Base-by-base conservation (phyloP, 1,284 basidiomycete genomes). In the Naganishia sp. region DNA sequence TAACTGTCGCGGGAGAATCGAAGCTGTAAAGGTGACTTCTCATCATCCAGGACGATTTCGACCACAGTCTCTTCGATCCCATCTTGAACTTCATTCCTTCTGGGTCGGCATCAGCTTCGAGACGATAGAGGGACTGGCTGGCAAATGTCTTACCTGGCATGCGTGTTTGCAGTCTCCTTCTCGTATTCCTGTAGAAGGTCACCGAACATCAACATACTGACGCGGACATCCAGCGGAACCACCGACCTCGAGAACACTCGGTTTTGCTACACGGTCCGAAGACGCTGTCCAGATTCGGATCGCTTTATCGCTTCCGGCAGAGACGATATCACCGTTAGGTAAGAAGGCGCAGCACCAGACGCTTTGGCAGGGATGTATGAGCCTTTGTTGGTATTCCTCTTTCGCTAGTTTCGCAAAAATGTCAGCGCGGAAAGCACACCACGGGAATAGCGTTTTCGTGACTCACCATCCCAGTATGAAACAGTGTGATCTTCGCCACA, bases 401-500 rank as follows among this genome's bases (percentile, higher is more conserved):
- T 31, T 3, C 52, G 64, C 23, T 66, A 7, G 21, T 42, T 0
- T 50, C 69, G 13, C 53, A 50, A 4, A 16, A 53, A 4, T 18
- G n/a, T 25, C 23, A 61, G 52, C 54, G 28, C 15, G 33, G 21
- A 28, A 18, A 1, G 33, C 36, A 23, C 23, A 13, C 10, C 25
- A n/a, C 53, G 50, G 65, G 25, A 68, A 48, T 31, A 1, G 16
- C 6, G 10, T 16, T 6, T 16, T 21, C 25, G 16, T 43, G 21
- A 48, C 67, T 63, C 36, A 72, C 72, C 64, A 45, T 69, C 43
- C 71, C 73, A 74, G 0, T 73, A 57, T 6, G 71, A 57, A 9
- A 72, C 72, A 2, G 71, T 73, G 55, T 77, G 73, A 60, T 77
- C 75, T 50, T 77, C 75, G 25, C 75, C 73, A 50, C 74, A 77